phyloP scores from a whole-genome alignment of 805 yeast genomes.

The Middelhovenomyces tepae region DNA sequence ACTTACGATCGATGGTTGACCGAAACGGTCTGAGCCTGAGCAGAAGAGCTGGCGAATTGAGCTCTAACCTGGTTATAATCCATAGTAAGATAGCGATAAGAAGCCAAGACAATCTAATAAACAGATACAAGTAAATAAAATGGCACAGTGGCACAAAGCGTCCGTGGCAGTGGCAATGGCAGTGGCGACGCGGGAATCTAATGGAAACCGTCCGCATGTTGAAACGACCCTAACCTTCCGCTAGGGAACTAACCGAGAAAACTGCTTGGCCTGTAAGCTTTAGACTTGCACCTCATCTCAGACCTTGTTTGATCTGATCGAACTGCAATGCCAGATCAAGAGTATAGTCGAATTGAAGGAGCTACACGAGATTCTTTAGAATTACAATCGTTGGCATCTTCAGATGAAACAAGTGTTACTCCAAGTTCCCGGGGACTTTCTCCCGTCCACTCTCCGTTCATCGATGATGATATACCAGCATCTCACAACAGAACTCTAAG shows the following conservation, averaged over 20 bases:
- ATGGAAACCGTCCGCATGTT: too few species aligned
- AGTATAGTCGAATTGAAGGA: conserved; percentile 1
- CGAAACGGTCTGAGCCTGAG: conserved; percentile 25
- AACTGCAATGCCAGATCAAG: too few species aligned
- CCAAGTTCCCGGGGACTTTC: conserved; percentile 16
- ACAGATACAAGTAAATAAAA: too few species aligned
- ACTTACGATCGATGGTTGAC: conserved; percentile 32
- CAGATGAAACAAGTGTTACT: conserved; percentile 13
- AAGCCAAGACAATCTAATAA: too few species aligned
- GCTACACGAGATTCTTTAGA: conserved; percentile 23
- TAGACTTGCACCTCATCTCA: too few species aligned
- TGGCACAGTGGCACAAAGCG: too few species aligned
- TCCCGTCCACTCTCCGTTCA: conserved; percentile 18
- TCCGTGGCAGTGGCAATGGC: conserved; percentile 1
- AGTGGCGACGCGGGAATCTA: too few species aligned
- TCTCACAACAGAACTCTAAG: conserved; percentile 12
- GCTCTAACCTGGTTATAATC: conserved; percentile 18
- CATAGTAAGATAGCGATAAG: too few species aligned
- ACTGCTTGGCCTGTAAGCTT: too few species aligned
- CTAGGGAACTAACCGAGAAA: too few species aligned
- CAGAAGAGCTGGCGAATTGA: conserved; percentile 8
- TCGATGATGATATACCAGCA: conserved; percentile 12
- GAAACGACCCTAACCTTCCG: too few species aligned
- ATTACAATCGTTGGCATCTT: conserved; percentile 26
- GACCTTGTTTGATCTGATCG: too few species aligned